Conservation (phyloP, 768 basidiomycete species). For the Leccinum disarticulatum region DNA sequence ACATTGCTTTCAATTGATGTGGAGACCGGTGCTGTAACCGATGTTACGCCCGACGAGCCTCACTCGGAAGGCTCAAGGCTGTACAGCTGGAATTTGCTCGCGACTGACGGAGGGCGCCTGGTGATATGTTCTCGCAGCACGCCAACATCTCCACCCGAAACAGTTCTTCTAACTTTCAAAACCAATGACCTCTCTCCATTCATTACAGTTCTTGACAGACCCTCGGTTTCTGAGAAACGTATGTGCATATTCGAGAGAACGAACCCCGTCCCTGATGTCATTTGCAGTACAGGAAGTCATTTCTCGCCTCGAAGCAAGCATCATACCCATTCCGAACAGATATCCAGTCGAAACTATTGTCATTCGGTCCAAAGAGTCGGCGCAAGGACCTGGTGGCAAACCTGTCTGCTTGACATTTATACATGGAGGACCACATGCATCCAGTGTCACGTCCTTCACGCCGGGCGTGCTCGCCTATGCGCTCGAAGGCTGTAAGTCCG, state of each 20-base stretch:
- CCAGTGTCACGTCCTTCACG: constrained; percentile 47
- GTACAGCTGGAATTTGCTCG: constrained; percentile 56
- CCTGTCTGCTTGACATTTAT: constrained; percentile 51
- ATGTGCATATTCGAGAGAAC: background rate
- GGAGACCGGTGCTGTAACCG: constrained; percentile 38
- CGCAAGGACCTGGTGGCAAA: constrained; percentile 10
- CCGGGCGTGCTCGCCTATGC: constrained; percentile 45
- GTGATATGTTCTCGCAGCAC: constrained; percentile 55
- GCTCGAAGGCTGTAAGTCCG: constrained; percentile 58
- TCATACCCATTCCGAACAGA: constrained; percentile 51
- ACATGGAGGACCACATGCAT: constrained; percentile 66
- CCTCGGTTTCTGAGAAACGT: constrained; percentile 43
- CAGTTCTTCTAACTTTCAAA: constrained; percentile 47
- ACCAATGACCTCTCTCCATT: background rate
- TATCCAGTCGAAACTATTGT: constrained; percentile 56
- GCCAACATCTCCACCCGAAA: constrained; percentile 44
- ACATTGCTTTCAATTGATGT: constrained; percentile 50
- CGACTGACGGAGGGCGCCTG: constrained; percentile 42
- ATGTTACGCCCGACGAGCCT: constrained; percentile 25
- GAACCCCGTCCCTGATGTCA: background rate
- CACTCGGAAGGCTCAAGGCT: constrained; percentile 16
- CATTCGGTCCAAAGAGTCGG: constrained; percentile 34
- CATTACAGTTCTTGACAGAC: constrained; percentile 40
- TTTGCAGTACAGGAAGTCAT: constrained; percentile 45
- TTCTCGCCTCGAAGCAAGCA: constrained; percentile 37